Conservation (phyloP, 768 basidiomycete genomes). For the Leccinum olivaceopallidum region DNA sequence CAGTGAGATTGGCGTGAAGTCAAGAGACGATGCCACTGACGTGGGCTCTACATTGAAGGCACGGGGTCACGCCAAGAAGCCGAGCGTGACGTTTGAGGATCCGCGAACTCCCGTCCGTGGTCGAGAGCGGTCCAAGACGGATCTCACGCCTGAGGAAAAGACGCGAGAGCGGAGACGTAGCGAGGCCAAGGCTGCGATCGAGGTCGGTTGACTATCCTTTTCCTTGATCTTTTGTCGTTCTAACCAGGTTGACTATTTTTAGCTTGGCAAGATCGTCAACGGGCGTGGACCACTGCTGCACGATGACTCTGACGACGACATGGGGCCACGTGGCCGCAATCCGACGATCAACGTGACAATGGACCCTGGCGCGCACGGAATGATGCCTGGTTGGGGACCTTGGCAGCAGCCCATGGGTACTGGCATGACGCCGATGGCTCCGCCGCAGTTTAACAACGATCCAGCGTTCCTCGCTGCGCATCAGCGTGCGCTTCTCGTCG, state of each 20-base stretch:
- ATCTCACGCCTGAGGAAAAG: slow-evolving; percentile 46
- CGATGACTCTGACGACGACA: slow-evolving; percentile 48
- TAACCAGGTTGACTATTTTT: slow-evolving; percentile 10
- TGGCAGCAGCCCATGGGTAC: slow-evolving; percentile 32
- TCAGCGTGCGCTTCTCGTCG: slow-evolving; percentile 83
- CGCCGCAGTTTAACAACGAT: slow-evolving; percentile 46
- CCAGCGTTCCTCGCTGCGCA: slow-evolving; percentile 69
- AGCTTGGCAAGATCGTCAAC: slow-evolving; percentile 90
- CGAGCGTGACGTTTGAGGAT: slow-evolving; percentile 74
- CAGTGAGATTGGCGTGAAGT: slow-evolving; percentile 50
- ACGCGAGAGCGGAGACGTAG: slow-evolving; percentile 73
- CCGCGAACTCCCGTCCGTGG: slow-evolving; percentile 31
- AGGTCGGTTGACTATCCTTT: slow-evolving; percentile 46
- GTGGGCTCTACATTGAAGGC: slow-evolving; percentile 30
- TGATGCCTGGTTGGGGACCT: slow-evolving; percentile 36
- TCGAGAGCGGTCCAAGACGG: slow-evolving; percentile 33
- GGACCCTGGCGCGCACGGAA: slow-evolving; percentile 28
- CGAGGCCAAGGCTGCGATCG: slow-evolving; percentile 86
- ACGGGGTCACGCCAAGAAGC: slow-evolving; percentile 46
- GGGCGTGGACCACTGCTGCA: slow-evolving; percentile 65
- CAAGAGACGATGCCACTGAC: slow-evolving; percentile 25
- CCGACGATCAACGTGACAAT: slow-evolving; percentile 40
- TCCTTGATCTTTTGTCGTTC: not conserved
- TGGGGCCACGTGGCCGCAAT: slow-evolving; percentile 19
- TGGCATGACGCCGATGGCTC: slow-evolving; percentile 37